Evolutionary conservation across 129 eudicot genomes (phyloP), one percentile per base, ranked within the genome.

Genomic region (Flaveria robusta): DNA sequence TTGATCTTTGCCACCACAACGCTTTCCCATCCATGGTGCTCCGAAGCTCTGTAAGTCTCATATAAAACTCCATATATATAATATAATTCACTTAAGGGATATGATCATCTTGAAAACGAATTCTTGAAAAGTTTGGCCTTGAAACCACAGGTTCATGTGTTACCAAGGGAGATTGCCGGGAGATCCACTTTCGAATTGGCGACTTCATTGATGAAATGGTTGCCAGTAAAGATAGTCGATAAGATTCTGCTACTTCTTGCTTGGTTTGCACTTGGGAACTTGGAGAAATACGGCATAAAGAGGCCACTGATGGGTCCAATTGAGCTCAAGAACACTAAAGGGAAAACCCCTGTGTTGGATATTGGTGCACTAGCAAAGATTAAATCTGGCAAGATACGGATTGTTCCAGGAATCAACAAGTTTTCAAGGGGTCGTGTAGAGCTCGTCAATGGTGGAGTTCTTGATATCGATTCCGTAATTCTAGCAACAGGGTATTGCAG

Each of bases 401-500:
- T 94, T 37, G 93, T 91, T 12, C 90, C 91, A 26, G 98, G 87
- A 46, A 94, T 91, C 86, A 91, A 89, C 74, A 94, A 80, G 27
- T 89, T 94, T 75, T 80, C 81, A 9, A 76, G 81, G 9, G 89
- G 87, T 45, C 51, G 82, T 42, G 98, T 91, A 8, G 90, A 87
- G 76, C 74, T 94, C 7, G 84, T 84, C 1, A 83, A 91, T 84
- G 96, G 93, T 27, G 66, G 71, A 51, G 51, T 68, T 79, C 87
- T 91, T 71, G 92, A 87, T 51, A 73, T 91, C 14, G 94, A 95
- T 83, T 86, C 88, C 23, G 91, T 95, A 59, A 87, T 91, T 66
- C 75, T 91, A 65, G 96, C 99, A n/a, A 95, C 97, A 7, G 97
- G 99, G 15, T 95, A 95, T 71, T 85, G 91, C 79, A 91, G 97